Conservation (phyloP, 371 early-diverging fungal genomes). For the Rhizopus delemar region DNA sequence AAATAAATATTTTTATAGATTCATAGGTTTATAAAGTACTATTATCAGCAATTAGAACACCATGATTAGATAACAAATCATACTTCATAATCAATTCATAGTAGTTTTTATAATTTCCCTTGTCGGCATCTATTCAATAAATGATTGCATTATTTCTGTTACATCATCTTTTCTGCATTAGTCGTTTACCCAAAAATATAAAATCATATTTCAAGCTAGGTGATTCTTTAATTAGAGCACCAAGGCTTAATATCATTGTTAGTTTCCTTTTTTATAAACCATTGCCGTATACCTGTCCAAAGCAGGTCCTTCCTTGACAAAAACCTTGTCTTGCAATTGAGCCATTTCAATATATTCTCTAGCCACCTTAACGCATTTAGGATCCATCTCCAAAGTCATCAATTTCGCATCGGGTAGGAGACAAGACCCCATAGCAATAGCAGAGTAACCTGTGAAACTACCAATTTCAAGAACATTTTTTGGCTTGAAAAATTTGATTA, state of each 20-base stretch:
- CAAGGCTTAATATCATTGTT: conserved; percentile 21
- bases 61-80: conserved; percentile 48
- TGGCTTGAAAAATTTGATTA: conserved; percentile 42
- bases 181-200: conserved; percentile 55
- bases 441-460: conserved; percentile 63
- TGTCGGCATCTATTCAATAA: conserved; percentile 59
- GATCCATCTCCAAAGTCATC: conserved; percentile 52
- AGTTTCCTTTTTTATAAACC: not conserved
- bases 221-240: conserved; percentile 19
- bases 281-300: conserved; percentile 29
- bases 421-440: conserved; percentile 65
- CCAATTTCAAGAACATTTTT: conserved; percentile 57
- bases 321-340: conserved; percentile 17
- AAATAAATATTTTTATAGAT: not conserved
- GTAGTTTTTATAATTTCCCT: conserved; percentile 57
- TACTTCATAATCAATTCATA: conserved; percentile 52
- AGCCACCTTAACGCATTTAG: conserved; percentile 42
- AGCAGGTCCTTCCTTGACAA: conserved; percentile 32
- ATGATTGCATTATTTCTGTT: too few species aligned
- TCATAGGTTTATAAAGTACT: conserved; percentile 25
- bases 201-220: conserved; percentile 44
- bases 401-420: conserved; percentile 29
- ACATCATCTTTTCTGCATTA: not conserved
- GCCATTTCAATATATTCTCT: conserved; percentile 32
- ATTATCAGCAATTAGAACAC: conserved; percentile 63